Conservation (phyloP, 2,329 filamentous ascomycete genomes). For the Trichoderma semiorbis region DNA sequence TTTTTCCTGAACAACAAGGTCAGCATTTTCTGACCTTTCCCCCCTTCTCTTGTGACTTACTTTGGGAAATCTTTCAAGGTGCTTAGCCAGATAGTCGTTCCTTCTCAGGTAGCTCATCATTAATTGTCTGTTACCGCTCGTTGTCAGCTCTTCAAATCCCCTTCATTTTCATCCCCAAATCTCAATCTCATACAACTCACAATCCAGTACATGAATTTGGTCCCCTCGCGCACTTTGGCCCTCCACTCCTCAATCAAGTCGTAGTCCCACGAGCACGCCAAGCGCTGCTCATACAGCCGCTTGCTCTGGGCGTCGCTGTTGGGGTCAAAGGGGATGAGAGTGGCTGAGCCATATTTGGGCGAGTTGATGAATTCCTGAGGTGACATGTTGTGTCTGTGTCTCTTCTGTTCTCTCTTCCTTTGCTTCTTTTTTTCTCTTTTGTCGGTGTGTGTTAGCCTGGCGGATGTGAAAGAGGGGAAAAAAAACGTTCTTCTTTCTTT, state of each 20-base stretch:
- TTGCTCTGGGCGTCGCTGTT: conserved; percentile 37
- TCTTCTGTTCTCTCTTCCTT: neutral
- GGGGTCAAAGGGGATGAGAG: conserved; percentile 45
- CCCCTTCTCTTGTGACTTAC: conserved; percentile 23
- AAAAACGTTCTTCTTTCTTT: neutral
- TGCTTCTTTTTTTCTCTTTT: neutral
- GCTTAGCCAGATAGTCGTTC: conserved; percentile 32
- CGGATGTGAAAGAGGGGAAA: too few species aligned
- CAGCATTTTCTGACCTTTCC: neutral
- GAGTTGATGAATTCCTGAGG: neutral
- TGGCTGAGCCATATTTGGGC: neutral
- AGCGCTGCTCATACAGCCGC: conserved; percentile 41
- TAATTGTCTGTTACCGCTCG: conserved; percentile 26
- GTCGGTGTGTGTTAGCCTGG: neutral
- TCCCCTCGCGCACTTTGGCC: conserved; percentile 32
- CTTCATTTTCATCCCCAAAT: neutral
- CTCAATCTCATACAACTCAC: conserved; percentile 28
- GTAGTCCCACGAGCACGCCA: conserved; percentile 44
- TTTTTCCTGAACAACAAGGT: conserved; percentile 27
- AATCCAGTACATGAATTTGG: conserved; percentile 40
- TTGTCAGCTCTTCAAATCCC: neutral
- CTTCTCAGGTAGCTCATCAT: conserved; percentile 29
- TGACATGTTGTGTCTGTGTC: neutral
- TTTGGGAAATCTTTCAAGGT: conserved; percentile 30
- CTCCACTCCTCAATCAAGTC: conserved; percentile 37